Conservation (phyloP, 345 rosid species). For the Hypericum androsaemum region DNA sequence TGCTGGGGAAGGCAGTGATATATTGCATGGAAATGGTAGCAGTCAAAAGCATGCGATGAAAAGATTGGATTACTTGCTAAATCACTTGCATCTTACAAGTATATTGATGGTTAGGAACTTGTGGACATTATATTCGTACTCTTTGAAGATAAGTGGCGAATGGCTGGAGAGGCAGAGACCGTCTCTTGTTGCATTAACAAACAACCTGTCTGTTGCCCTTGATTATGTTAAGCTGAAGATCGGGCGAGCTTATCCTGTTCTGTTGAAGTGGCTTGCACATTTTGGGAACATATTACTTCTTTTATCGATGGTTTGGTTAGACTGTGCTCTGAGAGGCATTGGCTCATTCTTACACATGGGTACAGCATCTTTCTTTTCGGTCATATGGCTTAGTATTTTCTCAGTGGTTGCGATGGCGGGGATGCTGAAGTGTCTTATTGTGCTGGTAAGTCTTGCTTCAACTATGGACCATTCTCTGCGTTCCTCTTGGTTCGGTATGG, state of each 20-base stretch:
- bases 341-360: slow-evolving; percentile 85
- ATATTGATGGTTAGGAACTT: slow-evolving; percentile 34
- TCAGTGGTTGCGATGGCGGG: slow-evolving; percentile 76
- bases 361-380: slow-evolving; percentile 66
- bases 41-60: slow-evolving; percentile 25
- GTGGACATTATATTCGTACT: slow-evolving; percentile 28
- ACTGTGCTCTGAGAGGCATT: slow-evolving; percentile 72
- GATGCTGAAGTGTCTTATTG: slow-evolving; percentile 49
- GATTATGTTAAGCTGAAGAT: slow-evolving; percentile 43
- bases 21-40: slow-evolving; percentile 19
- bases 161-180: slow-evolving; percentile 65
- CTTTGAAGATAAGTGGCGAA: slow-evolving; percentile 33
- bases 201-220: slow-evolving; percentile 29
- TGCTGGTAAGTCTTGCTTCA: slow-evolving; percentile 46
- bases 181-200: slow-evolving; percentile 22
- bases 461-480: slow-evolving; percentile 3
- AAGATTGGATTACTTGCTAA: slow-evolving; percentile 28
- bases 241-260: slow-evolving; percentile 44
- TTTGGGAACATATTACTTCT: slow-evolving; percentile 65
- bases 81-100: slow-evolving; percentile 36
- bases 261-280: slow-evolving; percentile 55
- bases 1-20: slow-evolving; percentile 27
- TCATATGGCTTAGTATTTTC: slow-evolving; percentile 85
- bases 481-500: not conserved
- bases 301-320: slow-evolving; percentile 73